phyloP scores from a whole-genome alignment of 176 grass and related monocot species.

The Poa annua region DNA sequence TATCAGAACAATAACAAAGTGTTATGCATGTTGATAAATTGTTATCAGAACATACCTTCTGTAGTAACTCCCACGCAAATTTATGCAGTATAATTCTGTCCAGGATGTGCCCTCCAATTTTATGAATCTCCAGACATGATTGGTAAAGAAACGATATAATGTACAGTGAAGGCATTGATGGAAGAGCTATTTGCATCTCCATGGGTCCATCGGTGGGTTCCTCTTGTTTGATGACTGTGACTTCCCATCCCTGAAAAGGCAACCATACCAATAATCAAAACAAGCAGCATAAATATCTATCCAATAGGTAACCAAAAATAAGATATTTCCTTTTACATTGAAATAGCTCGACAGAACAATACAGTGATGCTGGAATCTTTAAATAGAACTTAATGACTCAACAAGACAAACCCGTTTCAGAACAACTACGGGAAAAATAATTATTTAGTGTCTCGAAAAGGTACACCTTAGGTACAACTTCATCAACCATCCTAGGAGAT shows the following conservation, averaged over 20 bases:
- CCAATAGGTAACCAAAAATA: slow-evolving; percentile 5
- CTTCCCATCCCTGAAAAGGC: slow-evolving; percentile 87
- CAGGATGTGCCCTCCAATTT: slow-evolving; percentile 95
- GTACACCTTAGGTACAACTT: background rate
- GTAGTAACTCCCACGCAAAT: slow-evolving; percentile 83
- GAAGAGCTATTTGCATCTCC: slow-evolving; percentile 94
- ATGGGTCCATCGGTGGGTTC: slow-evolving; percentile 70
- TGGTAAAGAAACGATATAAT: slow-evolving; percentile 92
- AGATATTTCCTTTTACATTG: background rate
- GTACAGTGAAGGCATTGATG: slow-evolving; percentile 96
- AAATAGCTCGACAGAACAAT: slow-evolving; percentile 34
- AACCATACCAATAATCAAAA: slow-evolving; percentile 41
- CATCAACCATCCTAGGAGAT: slow-evolving; percentile 21
- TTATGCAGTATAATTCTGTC: slow-evolving; percentile 82
- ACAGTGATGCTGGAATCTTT: slow-evolving; percentile 8
- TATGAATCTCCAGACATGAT: slow-evolving; percentile 96
- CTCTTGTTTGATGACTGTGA: slow-evolving; percentile 95
- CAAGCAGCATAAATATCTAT: background rate
- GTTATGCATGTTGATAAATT: slow-evolving; percentile 20
- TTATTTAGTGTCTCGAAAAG: background rate
- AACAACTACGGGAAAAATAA: background rate
- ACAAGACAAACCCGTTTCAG: background rate
- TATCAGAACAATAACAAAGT: slow-evolving; percentile 35
- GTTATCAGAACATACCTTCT: slow-evolving; percentile 66
- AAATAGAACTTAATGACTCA: background rate